Percentiles rank a stretch among this genome's conserved stretches.
Conservation (phyloP, 108 stramenopile genomes). For the Conticribra weissflogii region DNA sequence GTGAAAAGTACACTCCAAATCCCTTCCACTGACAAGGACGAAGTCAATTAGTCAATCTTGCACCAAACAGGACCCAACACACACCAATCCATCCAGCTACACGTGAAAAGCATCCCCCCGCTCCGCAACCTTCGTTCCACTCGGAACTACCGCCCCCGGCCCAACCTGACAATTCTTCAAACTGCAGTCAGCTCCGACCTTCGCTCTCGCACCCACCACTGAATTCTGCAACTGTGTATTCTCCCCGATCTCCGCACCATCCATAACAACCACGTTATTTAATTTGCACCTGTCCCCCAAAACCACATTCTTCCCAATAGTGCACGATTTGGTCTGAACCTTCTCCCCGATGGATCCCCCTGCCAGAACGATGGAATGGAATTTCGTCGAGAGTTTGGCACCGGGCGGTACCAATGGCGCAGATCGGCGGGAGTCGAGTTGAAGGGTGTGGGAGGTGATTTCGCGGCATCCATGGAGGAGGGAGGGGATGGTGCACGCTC, state of each 20-base stretch:
- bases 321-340: slow-evolving; percentile 73
- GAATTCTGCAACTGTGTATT: slow-evolving; percentile 82
- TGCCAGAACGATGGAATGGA: slow-evolving; percentile 63
- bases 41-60: too few relatives aligned
- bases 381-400: slow-evolving; percentile 62
- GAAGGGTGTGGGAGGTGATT: slow-evolving; percentile 52
- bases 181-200: slow-evolving; percentile 83
- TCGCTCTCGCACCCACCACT: slow-evolving; percentile 59
- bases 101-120: slow-evolving; percentile 73
- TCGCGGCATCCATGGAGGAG: slow-evolving; percentile 78
- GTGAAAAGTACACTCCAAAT: not conserved
- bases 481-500: slow-evolving; percentile 67
- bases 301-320: slow-evolving; percentile 61
- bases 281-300: slow-evolving; percentile 70
- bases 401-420: slow-evolving; percentile 22
- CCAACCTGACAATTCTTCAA: slow-evolving; percentile 88
- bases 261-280: slow-evolving; percentile 88
- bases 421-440: slow-evolving; percentile 17
- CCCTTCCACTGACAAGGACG: not conserved
- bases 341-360: slow-evolving; percentile 66
- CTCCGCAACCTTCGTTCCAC: slow-evolving; percentile 59
- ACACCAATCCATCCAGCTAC: not conserved
- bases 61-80: not conserved
- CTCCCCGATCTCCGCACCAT: slow-evolving; percentile 72
- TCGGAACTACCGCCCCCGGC: slow-evolving; percentile 52